Percentiles rank a stretch among this genome's conserved stretches.
Conservation (phyloP, 495 filamentous ascomycete genomes). For the Oidiodendron maius region DNA sequence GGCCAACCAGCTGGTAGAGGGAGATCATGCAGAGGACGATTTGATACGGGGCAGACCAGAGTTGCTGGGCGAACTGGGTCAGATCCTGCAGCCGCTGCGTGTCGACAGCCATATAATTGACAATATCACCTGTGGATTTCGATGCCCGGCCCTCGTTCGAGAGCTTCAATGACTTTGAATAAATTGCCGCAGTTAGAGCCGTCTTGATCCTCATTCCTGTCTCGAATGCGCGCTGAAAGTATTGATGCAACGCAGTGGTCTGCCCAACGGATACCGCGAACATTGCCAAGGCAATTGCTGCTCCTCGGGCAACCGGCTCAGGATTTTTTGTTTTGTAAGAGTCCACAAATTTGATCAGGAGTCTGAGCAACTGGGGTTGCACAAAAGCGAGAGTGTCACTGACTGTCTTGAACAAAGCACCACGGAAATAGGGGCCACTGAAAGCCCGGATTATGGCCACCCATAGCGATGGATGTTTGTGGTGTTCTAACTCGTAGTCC, state of each 20-base stretch:
- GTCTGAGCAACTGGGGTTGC: constrained; percentile 85
- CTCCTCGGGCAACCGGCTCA: constrained; percentile 74
- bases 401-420: constrained; percentile 73
- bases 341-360: constrained; percentile 78
- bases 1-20: constrained; percentile 87
- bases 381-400: constrained; percentile 82
- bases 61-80: constrained; percentile 88
- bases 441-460: constrained; percentile 82
- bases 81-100: constrained; percentile 92
- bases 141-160: constrained; percentile 88
- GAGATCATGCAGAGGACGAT: constrained; percentile 93
- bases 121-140: constrained; percentile 96
- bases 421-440: constrained; percentile 74
- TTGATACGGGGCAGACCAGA: constrained; percentile 96
- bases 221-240: constrained; percentile 92
- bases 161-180: constrained; percentile 80
- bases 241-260: constrained; percentile 80
- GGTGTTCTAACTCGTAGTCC: constrained; percentile 67
- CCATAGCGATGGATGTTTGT: constrained; percentile 81
- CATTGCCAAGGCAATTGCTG: constrained; percentile 88
- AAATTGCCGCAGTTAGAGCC: constrained; percentile 82
- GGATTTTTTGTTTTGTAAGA: constrained; percentile 55
- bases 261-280: constrained; percentile 81
- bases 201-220: constrained; percentile 96
- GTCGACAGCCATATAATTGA: constrained; percentile 98